Base-by-base conservation (phyloP, 1,284 basidiomycete species). In the Xanthoconium separans region DNA sequence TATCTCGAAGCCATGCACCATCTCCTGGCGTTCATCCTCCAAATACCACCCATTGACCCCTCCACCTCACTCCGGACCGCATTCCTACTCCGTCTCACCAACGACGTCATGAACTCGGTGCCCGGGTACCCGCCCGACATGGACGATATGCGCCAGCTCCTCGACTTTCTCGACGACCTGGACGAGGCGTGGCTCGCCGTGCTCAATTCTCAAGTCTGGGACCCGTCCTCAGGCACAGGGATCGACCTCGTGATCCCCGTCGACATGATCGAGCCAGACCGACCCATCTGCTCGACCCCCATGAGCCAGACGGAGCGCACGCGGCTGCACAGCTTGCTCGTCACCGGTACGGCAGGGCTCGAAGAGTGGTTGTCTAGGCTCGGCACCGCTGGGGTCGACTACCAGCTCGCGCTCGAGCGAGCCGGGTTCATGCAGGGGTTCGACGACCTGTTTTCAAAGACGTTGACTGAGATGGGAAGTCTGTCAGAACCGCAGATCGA, bases 101-200 rank as follows among this genome's bases (percentile, higher is more conserved):
- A 81, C 54, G 87, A 90, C 46, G 74, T 81, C 16, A 72, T 90
- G 58, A 71, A 67, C 51, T 74, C 81, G 10, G 77, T 88, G 12
- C 71, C 77, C 4, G 84, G 85, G 5, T 91, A 91, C 63, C 65
- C 71, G 3, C 75, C 78, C 6, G 65, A 73, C 42, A 56, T 68
- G 22, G 65, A 73, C 15, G 70, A 73, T 18, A 70, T 89, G 9
- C 73, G 72, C 30, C 71, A 77, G 47, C 73, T 88, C 3, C 73
- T 87, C 29, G 79, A 83, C 53, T 85, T 82, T 75, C 71, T 90
- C 18, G 80, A 83, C 61, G 83, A 88, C 61, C 75, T 91, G 30
- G 89, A 91, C 65, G 75, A 79, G 47, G 85, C 81, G 0, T 91
- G 89, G 89, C 60, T 82, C 15, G 77, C 80, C 20, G 83, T 87